Conservation (phyloP, 805 yeast genomes). For the Metschnikowia sp. region DNA sequence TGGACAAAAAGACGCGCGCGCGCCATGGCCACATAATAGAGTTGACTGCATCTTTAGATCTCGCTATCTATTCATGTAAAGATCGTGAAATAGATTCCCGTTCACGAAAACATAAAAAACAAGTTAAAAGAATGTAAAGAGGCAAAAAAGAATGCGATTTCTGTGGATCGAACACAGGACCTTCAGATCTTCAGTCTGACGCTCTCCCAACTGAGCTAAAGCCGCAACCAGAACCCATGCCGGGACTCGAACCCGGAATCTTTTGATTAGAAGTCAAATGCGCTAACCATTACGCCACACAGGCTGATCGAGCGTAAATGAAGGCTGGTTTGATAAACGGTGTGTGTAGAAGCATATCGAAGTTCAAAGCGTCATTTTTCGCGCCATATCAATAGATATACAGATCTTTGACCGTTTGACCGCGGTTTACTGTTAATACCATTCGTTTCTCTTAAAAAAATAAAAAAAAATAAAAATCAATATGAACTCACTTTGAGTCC, state of each 20-base stretch:
- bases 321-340: background rate
- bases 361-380: no score
- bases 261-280: conserved; percentile 22
- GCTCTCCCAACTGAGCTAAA: conserved; percentile 25
- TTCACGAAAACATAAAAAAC: background rate
- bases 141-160: conserved; percentile 18
- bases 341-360: no score
- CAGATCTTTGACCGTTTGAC: no score
- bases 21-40: conserved; percentile 1
- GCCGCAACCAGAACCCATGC: conserved; percentile 21
- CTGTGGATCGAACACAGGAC: conserved; percentile 27
- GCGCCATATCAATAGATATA: no score
- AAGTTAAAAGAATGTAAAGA: background rate
- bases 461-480: no score
- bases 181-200: conserved; percentile 26
- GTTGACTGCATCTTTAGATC: no score
- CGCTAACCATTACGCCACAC: conserved; percentile 23
- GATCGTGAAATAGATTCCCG: no score
- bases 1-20: conserved; percentile 43
- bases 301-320: conserved; percentile 2
- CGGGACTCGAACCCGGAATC: conserved; percentile 24
- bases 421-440: no score
- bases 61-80: no score
- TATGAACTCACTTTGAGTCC: no score
- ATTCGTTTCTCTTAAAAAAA: no score